Base-by-base conservation (phyloP, 441 rosid species). In the Cnidoscolus chayamansa region DNA sequence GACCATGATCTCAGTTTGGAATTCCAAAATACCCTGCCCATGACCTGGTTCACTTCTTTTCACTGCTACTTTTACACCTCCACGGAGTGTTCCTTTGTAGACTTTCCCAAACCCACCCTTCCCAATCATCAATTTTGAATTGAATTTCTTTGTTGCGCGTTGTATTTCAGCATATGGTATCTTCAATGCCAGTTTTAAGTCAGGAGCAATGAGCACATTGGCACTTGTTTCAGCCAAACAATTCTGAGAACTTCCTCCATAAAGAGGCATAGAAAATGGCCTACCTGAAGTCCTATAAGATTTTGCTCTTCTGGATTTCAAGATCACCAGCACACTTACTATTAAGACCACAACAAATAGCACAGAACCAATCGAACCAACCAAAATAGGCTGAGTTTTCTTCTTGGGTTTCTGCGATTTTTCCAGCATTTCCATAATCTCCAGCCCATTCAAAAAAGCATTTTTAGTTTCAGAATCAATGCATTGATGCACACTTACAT, bases 361-460 rank as follows among this genome's bases (percentile, higher is more conserved):
- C 58, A 20, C 61, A 15, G 67, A 50, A 16, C 37, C 68, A 13
- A 63, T 12, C 51, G 32, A 35, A 37, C 74, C 74, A 17, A 63
- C 15, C 15, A 51, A 7, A 25, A 62, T 0, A 35, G 49, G 60
- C 25, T 25, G 11, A 30, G 16, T 74, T 3, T 74, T 74, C 55
- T 12, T 74, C 20, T 49, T 57, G 16, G 57, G 55, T 67, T 51
- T 30, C 25, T 45, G n/a, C 20, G 31, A 8, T 50, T 50, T 66
- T 35, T 30, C 17, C 30, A 66, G 50, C 25, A 74, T 25, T 53
- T 74, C 62, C 77, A 74, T 51, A 16, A 74, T 67, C 71, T 74
- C 77, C 53, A 74, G 37, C 6, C 77, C 77, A 51, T 74, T 74
- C 53, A 74, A 35, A 60, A 58, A 67, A 5, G 67, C 77, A 45